Percentiles rank a stretch among this genome's conserved stretches.
These are phyloP conservation scores for Musa acuminata DNA, from an alignment of 176 grass and related monocot genomes.

Conservation along the genomic window DNA sequence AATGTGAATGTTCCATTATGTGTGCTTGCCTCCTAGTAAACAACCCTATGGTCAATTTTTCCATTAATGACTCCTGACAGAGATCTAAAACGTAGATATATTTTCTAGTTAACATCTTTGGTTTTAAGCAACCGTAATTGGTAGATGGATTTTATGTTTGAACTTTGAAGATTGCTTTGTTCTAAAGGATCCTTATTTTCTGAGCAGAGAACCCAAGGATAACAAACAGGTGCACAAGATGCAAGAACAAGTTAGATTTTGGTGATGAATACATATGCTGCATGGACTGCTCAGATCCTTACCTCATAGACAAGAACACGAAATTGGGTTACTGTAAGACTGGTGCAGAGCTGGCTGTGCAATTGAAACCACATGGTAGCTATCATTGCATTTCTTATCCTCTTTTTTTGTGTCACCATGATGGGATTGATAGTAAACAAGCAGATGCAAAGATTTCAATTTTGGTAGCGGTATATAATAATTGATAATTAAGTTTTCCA, in stretches of 20 bases:
- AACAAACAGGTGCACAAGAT: constrained; percentile 53
- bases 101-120: no score
- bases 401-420: not conserved
- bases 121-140: no score
- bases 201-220: constrained; percentile 49
- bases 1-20: no score
- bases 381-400: constrained; percentile 1
- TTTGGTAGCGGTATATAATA: no score
- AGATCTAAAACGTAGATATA: no score
- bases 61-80: no score
- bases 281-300: constrained; percentile 66
- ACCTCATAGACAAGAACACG: constrained; percentile 40
- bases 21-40: no score
- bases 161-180: no score
- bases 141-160: no score
- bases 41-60: no score
- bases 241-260: constrained; percentile 75
- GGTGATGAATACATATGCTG: constrained; percentile 70
- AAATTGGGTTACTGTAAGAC: constrained; percentile 67
- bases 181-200: constrained; percentile 10
- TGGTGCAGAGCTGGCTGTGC: constrained; percentile 37
- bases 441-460: no score
- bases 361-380: constrained; percentile 62
- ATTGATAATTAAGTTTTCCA: not conserved
- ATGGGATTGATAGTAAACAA: not conserved